phyloP scores from a whole-genome alignment of 2,329 filamentous ascomycete genomes.

The Grosmannia huntii region DNA sequence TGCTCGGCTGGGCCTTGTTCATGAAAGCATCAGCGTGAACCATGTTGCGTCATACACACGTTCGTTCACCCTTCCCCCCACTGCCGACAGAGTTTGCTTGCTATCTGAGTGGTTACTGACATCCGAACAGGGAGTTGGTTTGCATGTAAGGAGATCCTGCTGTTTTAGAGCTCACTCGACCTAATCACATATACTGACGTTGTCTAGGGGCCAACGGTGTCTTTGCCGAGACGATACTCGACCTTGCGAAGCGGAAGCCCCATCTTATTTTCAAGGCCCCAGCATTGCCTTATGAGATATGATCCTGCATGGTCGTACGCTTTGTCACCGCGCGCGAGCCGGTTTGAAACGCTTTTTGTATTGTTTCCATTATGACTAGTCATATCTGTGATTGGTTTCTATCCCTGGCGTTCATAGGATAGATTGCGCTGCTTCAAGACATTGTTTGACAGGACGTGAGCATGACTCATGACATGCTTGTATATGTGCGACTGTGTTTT shows the following conservation, averaged over 20 bases:
- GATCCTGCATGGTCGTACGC: background rate
- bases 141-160: constrained; percentile 42
- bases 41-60: constrained; percentile 55
- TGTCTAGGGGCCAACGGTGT: constrained; percentile 74
- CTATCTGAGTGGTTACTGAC: constrained; percentile 7
- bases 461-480: background rate
- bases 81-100: no score
- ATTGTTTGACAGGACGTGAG: background rate
- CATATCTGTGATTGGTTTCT: background rate
- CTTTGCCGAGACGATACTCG: constrained; percentile 83
- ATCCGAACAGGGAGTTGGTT: constrained; percentile 64
- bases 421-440: background rate
- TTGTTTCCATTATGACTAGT: background rate
- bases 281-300: constrained; percentile 43
- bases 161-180: background rate
- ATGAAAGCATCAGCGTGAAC: constrained; percentile 86
- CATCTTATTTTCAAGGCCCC: constrained; percentile 67
- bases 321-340: background rate
- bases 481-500: background rate
- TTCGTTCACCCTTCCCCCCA: constrained; percentile 22
- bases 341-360: background rate
- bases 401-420: background rate
- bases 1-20: constrained; percentile 66
- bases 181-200: constrained; percentile 4
- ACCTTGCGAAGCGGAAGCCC: constrained; percentile 79